phyloP scores from a whole-genome alignment of 2,329 filamentous ascomycete genomes.

The Trichoderma cornu-damae region DNA sequence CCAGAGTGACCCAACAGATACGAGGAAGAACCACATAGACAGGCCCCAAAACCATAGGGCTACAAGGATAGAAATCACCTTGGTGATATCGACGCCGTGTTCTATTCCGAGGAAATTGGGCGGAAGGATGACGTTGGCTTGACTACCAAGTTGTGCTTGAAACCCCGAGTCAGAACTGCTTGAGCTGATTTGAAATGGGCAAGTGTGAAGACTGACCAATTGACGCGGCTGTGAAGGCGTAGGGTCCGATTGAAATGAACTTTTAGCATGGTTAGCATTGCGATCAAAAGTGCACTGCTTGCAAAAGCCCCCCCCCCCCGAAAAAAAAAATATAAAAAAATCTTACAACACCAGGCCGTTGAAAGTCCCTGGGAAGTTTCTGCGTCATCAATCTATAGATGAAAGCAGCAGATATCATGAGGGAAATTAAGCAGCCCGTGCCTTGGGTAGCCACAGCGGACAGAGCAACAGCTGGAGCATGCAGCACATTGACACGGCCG shows the following conservation, averaged over 20 bases:
- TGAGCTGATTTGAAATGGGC: not conserved
- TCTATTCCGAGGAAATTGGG: slow-evolving; percentile 38
- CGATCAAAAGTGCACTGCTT: not conserved
- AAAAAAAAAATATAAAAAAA: no score
- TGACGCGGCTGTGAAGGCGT: slow-evolving; percentile 52
- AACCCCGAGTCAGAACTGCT: not conserved
- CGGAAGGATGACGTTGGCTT: slow-evolving; percentile 41
- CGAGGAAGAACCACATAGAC: slow-evolving; percentile 79
- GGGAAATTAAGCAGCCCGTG: slow-evolving; percentile 51
- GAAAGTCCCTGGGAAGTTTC: slow-evolving; percentile 69
- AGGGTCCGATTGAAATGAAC: slow-evolving; percentile 79
- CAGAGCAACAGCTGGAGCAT: slow-evolving; percentile 44
- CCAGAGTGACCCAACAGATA: slow-evolving; percentile 70
- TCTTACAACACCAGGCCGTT: slow-evolving; percentile 66
- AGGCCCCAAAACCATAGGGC: slow-evolving; percentile 78
- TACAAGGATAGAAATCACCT: slow-evolving; percentile 52
- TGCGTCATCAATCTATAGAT: slow-evolving; percentile 85
- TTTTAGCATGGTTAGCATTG: slow-evolving; percentile 21
- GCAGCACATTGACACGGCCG: slow-evolving; percentile 24
- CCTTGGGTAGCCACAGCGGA: slow-evolving; percentile 49
- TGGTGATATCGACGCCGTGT: slow-evolving; percentile 41
- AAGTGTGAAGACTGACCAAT: slow-evolving; percentile 25
- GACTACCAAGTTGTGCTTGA: slow-evolving; percentile 41
- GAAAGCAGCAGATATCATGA: slow-evolving; percentile 81
- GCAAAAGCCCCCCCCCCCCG: no score